Evolutionary conservation across 108 stramenopile species (phyloP).

Genomic region (Fragilaria radians): DNA sequence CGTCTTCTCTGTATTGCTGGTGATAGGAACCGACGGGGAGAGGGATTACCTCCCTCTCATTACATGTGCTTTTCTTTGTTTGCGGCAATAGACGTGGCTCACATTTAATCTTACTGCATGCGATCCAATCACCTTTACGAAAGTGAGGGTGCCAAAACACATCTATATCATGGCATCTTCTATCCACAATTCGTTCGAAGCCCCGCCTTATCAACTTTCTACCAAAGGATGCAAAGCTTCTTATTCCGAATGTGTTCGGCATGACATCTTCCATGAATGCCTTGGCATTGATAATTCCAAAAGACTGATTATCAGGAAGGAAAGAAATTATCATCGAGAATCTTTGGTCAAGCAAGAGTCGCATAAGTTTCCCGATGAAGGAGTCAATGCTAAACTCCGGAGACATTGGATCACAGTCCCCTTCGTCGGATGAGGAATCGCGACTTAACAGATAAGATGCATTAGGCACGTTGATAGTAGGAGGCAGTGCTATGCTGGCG

Average conservation of each 20-base stretch:
- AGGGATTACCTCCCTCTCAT: background rate
- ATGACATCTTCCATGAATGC: conserved; percentile 33
- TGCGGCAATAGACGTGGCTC: conserved; percentile 1
- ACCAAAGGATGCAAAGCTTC: conserved; percentile 40
- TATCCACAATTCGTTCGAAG: conserved; percentile 19
- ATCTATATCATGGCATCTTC: conserved; percentile 28
- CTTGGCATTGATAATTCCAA: conserved; percentile 38
- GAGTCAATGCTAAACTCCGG: background rate
- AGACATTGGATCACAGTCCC: background rate
- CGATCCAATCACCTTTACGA: conserved; percentile 39
- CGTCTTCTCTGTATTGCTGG: background rate
- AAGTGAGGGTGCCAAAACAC: conserved; percentile 64
- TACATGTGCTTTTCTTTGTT: background rate
- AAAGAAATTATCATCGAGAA: conserved; percentile 19
- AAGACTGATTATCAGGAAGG: conserved; percentile 41
- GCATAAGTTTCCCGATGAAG: conserved; percentile 34
- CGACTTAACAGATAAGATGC: background rate
- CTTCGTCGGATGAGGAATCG: background rate
- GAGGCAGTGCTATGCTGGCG: too few relatives aligned
- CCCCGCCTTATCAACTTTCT: conserved; percentile 52
- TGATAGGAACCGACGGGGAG: background rate
- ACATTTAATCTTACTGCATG: conserved; percentile 25
- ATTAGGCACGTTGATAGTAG: too few relatives aligned
- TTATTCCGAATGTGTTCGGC: conserved; percentile 32
- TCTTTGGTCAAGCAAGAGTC: conserved; percentile 17